Evolutionary conservation across 2,329 filamentous ascomycete genomes (phyloP).

Genomic region (Aspergillus pseudoglaucus): DNA sequence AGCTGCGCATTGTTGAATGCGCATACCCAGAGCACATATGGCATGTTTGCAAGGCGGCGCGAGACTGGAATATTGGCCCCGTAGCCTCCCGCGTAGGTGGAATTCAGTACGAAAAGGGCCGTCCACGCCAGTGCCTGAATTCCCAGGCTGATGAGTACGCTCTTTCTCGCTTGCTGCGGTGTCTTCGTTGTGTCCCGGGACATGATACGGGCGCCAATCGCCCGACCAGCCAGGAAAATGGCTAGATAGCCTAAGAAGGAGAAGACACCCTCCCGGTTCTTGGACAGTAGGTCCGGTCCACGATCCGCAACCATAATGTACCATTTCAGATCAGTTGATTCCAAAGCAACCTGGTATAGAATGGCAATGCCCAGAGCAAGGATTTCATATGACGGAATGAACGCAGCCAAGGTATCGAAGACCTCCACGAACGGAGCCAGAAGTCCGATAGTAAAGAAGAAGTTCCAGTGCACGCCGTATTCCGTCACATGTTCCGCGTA

Average conservation of each 20-base stretch:
- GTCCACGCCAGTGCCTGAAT: conserved; percentile 64
- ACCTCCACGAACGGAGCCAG: conserved; percentile 83
- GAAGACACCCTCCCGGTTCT: conserved; percentile 93
- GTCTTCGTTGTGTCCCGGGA: conserved; percentile 50
- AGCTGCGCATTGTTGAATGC: conserved; percentile 86
- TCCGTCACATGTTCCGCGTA: conserved; percentile 97
- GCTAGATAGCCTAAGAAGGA: conserved; percentile 90
- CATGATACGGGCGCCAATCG: conserved; percentile 71
- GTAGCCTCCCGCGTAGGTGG: conserved; percentile 63
- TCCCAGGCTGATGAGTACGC: conserved; percentile 58
- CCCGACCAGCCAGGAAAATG: conserved; percentile 87
- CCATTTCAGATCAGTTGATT: conserved; percentile 69
- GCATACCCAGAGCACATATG: conserved; percentile 88
- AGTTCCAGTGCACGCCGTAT: conserved; percentile 99
- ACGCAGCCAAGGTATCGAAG: conserved; percentile 63
- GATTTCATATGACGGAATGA: conserved; percentile 69
- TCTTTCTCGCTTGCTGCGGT: conserved; percentile 42
- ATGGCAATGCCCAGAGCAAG: conserved; percentile 64
- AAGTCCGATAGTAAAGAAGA: conserved; percentile 92
- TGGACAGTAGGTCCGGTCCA: conserved; percentile 65
- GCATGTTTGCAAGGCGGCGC: conserved; percentile 82
- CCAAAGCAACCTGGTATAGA: conserved; percentile 68
- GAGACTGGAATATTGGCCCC: conserved; percentile 64
- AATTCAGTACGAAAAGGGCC: conserved; percentile 62
- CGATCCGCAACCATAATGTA: conserved; percentile 80